phyloP scores from a whole-genome alignment of 371 early-diverging fungal genomes.

The Actinomortierella ambigua region DNA sequence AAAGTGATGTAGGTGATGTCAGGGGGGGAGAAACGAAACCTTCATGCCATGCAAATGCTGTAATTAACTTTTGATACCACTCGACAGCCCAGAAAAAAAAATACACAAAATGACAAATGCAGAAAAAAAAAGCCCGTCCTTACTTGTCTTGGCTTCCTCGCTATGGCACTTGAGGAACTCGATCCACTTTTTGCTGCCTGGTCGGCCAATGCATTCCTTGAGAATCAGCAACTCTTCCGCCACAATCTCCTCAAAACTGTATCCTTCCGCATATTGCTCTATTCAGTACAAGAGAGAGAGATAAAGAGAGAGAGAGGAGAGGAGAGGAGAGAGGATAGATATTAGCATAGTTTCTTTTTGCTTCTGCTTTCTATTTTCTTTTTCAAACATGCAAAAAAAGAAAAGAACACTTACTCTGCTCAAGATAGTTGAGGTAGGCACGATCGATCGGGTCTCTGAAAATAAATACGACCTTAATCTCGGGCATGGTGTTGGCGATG shows the following conservation, averaged over 20 bases:
- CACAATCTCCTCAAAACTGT: slow-evolving; percentile 41
- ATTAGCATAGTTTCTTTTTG: background rate
- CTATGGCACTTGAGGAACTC: slow-evolving; percentile 36
- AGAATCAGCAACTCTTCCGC: slow-evolving; percentile 38
- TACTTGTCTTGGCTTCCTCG: slow-evolving; percentile 38
- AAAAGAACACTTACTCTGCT: slow-evolving; percentile 21
- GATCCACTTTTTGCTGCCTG: slow-evolving; percentile 41
- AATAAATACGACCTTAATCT: slow-evolving; percentile 56
- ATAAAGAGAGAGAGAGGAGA: no score
- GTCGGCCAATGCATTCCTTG: slow-evolving; percentile 41
- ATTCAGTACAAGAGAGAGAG: no score
- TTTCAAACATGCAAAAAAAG: background rate
- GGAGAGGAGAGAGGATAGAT: background rate
- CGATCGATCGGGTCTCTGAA: slow-evolving; percentile 61
- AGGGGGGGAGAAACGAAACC: no score
- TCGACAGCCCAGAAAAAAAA: slow-evolving; percentile 1
- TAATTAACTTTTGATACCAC: background rate
- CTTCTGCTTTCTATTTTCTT: no score
- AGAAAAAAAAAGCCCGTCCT: background rate
- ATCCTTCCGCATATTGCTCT: slow-evolving; percentile 46
- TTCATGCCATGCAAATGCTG: no score
- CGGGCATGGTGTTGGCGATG: slow-evolving; percentile 41
- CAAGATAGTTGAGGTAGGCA: slow-evolving; percentile 57
- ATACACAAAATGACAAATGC: background rate
- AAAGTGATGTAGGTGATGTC: no score